Evolutionary conservation across 768 basidiomycete species (phyloP).

Genomic region (Calvatia gigantea): DNA sequence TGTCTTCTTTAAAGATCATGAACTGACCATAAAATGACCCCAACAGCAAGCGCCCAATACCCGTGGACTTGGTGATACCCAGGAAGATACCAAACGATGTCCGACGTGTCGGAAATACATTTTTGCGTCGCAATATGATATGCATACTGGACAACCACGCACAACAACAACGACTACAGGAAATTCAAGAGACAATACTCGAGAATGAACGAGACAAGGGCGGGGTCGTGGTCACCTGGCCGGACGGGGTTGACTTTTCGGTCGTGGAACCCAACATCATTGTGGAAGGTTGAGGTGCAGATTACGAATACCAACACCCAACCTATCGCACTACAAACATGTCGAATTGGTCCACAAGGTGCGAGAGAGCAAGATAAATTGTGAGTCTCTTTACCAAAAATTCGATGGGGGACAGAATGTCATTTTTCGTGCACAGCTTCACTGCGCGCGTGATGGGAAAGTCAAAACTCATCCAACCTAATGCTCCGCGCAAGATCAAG

Average conservation of each 20-base stretch:
- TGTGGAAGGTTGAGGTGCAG: conserved; percentile 24
- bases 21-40: background rate
- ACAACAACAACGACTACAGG: conserved; percentile 24
- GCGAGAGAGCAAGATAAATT: conserved; percentile 20
- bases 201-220: conserved; percentile 45
- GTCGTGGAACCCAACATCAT: conserved; percentile 32
- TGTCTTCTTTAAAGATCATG: background rate
- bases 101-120: conserved; percentile 23
- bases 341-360: conserved; percentile 20
- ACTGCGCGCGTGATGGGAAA: conserved; percentile 28
- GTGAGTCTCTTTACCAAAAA: conserved; percentile 15
- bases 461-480: conserved; percentile 22
- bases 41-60: conserved; percentile 3
- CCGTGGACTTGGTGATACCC: background rate
- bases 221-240: conserved; percentile 36
- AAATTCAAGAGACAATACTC: conserved; percentile 30
- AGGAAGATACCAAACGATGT: conserved; percentile 17
- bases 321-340: conserved; percentile 20
- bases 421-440: conserved; percentile 23
- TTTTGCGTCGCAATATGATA: conserved; percentile 17
- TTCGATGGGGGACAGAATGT: background rate
- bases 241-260: conserved; percentile 44
- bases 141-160: conserved; percentile 29
- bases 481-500: conserved; percentile 22
- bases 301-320: conserved; percentile 20